Evolutionary conservation across 345 rosid genomes (phyloP).

Genomic region (Salix udensis): DNA sequence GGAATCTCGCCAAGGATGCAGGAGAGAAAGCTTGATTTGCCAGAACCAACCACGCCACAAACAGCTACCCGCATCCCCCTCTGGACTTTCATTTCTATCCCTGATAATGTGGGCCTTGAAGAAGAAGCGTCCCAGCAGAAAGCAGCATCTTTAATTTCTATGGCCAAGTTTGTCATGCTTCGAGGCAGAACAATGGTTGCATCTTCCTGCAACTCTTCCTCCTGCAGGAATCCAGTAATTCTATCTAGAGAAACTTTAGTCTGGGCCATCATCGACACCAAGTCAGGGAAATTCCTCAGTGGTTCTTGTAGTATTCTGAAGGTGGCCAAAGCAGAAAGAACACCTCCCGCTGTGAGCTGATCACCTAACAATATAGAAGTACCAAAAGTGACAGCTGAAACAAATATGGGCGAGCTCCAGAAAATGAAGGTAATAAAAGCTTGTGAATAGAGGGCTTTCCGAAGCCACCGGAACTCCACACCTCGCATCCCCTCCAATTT

Average conservation of each 20-base stretch:
- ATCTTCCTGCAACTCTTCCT: constrained; percentile 93
- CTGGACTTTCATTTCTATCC: constrained; percentile 73
- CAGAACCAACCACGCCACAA: constrained; percentile 96
- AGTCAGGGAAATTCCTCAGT: constrained; percentile 95
- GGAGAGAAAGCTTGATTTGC: constrained; percentile 97
- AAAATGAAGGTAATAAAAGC: constrained; percentile 93
- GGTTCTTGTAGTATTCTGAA: constrained; percentile 99
- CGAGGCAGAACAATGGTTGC: constrained; percentile 79
- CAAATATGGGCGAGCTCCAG: constrained; percentile 99
- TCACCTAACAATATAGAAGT: constrained; percentile 81
- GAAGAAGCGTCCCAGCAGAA: constrained; percentile 85
- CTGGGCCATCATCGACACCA: constrained; percentile 99
- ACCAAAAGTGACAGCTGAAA: constrained; percentile 86
- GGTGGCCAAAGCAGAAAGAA: constrained; percentile 98
- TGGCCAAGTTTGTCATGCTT: constrained; percentile 58
- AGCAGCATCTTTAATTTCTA: constrained; percentile 76
- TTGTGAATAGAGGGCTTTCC: constrained; percentile 93
- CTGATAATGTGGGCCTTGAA: constrained; percentile 66
- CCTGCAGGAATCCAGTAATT: constrained; percentile 90
- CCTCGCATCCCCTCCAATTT: constrained; percentile 84
- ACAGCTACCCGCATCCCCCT: constrained; percentile 98
- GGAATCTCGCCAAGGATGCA: constrained; percentile 99
- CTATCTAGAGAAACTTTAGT: constrained; percentile 96
- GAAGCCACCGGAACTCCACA: constrained; percentile 90
- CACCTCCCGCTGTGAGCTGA: constrained; percentile 95